Evolutionary conservation across 352 stramenopile genomes (phyloP), one percentile per base, ranked within the genome.

Genomic region (Pythium dissimile): DNA sequence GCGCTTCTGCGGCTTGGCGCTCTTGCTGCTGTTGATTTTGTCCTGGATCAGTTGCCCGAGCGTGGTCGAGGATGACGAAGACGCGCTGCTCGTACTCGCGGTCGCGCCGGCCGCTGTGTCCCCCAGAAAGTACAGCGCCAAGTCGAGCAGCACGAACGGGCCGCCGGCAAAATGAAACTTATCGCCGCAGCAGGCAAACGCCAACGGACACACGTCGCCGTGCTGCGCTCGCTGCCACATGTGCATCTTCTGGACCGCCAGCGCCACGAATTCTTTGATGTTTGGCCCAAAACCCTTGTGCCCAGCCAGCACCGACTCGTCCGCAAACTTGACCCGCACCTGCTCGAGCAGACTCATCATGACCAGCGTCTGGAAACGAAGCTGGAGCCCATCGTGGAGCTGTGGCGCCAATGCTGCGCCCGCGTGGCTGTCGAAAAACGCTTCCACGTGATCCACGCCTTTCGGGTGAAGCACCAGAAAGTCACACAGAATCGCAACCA

Each of bases 151-250:
- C 1, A 63, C 56, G 42, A 71, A 73, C 6, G 80, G 78, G 0
- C 80, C 80, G 24, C 66, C 73, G 15, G 66, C 49, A 34, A 89
- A 89, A 53, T 86, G 78, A 15, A 79, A 66, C 54, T 45, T 66
- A 16, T 72, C 70, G 16, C 60, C 60, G 44, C 76, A 88, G 24
- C 77, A 89, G 31, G 51, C 61, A 58, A 87, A 79, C 2, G 59
- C 48, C 15, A 47, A 20, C 13, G 80, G 77, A 32, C 80, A 89
- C 6, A 67, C 72, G 34, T 89, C 77, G 2, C 80, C 77, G 26
- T 88, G 73, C 48, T 91, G 80, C 10, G 80, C 64, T 23, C 72
- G 69, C 44, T 91, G 80, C 80, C 78, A 91, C 28, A 68, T 69
- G 21, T 86, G 76, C 74, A 89, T 89, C 37, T 80, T 86, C 28